Evolutionary conservation across 2,329 filamentous ascomycete genomes (phyloP).

Genomic region (Aspergillus costaricaensis): DNA sequence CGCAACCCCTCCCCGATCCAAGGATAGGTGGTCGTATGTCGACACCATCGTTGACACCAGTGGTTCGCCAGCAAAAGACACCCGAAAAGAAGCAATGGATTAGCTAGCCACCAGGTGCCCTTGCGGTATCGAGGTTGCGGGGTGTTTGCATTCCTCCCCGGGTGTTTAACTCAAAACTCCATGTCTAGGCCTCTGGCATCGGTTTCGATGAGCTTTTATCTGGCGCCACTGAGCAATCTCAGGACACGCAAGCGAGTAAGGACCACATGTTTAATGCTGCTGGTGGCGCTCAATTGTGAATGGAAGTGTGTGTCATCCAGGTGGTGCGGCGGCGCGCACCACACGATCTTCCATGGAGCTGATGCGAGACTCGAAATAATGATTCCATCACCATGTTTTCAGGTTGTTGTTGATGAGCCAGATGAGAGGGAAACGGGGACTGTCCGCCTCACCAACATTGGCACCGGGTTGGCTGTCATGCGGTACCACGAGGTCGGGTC

Average conservation of each 20-base stretch:
- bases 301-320: no score
- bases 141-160: background rate
- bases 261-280: background rate
- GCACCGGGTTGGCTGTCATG: background rate
- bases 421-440: background rate
- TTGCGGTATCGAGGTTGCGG: background rate
- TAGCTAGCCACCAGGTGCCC: background rate
- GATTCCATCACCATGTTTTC: no score
- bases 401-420: no score
- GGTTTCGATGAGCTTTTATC: background rate
- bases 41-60: background rate
- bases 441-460: background rate
- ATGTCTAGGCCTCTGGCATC: background rate
- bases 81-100: background rate
- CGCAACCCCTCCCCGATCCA: background rate
- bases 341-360: no score
- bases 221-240: background rate
- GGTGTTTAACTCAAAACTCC: background rate
- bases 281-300: no score
- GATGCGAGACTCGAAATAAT: no score
- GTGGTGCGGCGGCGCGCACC: no score
- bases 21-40: background rate
- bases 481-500: background rate
- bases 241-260: background rate
- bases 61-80: no score